Conservation (phyloP, 1,284 basidiomycete species). For the Ceratobasidium sp. region DNA sequence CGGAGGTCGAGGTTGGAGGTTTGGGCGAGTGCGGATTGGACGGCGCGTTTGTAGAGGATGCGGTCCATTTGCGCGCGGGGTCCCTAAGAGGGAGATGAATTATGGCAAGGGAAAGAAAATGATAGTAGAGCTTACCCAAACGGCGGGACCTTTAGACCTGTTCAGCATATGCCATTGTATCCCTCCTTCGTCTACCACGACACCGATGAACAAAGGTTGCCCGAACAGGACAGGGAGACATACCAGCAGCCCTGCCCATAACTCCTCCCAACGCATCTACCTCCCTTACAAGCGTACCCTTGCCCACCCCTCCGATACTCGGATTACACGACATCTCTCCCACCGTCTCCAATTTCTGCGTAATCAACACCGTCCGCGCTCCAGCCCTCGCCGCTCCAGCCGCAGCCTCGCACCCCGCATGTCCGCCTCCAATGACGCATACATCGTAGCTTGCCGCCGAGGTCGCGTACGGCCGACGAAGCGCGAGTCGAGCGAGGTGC, state of each 20-base stretch:
- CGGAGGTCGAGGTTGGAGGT: conserved; percentile 77
- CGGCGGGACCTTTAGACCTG: conserved; percentile 85
- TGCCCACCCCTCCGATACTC: conserved; percentile 87
- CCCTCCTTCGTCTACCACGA: conserved; percentile 76
- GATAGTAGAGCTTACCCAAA: too few relatives aligned
- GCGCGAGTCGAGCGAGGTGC: background rate
- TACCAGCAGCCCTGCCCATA: conserved; percentile 79
- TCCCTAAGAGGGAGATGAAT: conserved; percentile 64
- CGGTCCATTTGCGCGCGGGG: conserved; percentile 89
- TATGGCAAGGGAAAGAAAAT: too few relatives aligned
- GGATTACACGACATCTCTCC: conserved; percentile 94
- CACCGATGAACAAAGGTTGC: background rate
- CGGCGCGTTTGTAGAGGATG: conserved; percentile 80
- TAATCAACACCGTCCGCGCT: conserved; percentile 81
- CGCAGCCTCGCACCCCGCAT: conserved; percentile 92
- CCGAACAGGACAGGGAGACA: conserved; percentile 47
- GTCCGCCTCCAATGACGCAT: conserved; percentile 89
- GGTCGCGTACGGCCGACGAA: background rate
- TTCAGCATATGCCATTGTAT: conserved; percentile 90
- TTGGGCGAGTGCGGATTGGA: conserved; percentile 74
- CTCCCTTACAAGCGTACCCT: conserved; percentile 88
- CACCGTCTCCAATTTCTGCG: conserved; percentile 80
- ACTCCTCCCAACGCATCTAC: conserved; percentile 88
- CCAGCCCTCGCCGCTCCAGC: conserved; percentile 85
- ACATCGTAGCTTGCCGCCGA: conserved; percentile 56